Evolutionary conservation across 345 rosid species (phyloP).

Genomic region (Theobroma cacao): DNA sequence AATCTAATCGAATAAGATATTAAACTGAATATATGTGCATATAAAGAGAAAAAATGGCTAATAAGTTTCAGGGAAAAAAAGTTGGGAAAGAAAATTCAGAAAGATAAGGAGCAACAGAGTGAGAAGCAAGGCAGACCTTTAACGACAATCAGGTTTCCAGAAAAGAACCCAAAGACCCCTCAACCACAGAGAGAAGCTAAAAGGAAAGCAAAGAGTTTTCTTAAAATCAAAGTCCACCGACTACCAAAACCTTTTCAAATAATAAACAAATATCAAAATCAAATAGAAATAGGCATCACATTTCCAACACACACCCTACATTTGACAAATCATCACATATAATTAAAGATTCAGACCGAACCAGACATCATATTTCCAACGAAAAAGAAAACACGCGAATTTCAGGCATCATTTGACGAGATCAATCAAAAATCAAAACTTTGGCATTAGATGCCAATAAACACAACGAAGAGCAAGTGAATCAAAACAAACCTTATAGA

Average conservation of each 20-base stretch:
- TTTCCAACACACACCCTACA: constrained; percentile 13
- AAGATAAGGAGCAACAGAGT: not conserved
- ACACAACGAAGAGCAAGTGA: not conserved
- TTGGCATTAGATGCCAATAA: constrained; percentile 12
- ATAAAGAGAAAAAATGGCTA: not conserved
- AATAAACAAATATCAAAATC: constrained; percentile 14
- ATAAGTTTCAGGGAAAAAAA: not conserved
- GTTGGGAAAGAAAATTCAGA: not conserved
- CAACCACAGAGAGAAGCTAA: constrained; percentile 9
- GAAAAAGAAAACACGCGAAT: not conserved
- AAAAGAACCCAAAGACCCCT: not conserved
- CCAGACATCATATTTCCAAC: not conserved
- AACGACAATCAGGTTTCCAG: constrained; percentile 12
- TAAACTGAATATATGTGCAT: not conserved
- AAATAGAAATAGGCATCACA: constrained; percentile 11
- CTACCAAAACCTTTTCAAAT: constrained; percentile 21
- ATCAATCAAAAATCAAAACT: constrained; percentile 26
- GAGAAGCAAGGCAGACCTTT: constrained; percentile 2
- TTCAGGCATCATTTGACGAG: constrained; percentile 7
- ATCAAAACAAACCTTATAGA: constrained; percentile 24
- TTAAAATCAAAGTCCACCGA: constrained; percentile 25
- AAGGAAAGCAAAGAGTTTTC: constrained; percentile 16
- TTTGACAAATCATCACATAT: constrained; percentile 14
- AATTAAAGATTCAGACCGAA: not conserved
- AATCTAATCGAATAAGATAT: not conserved